Base-by-base conservation (phyloP, 805 yeast genomes). In the Zygotorulaspora danielsina region DNA sequence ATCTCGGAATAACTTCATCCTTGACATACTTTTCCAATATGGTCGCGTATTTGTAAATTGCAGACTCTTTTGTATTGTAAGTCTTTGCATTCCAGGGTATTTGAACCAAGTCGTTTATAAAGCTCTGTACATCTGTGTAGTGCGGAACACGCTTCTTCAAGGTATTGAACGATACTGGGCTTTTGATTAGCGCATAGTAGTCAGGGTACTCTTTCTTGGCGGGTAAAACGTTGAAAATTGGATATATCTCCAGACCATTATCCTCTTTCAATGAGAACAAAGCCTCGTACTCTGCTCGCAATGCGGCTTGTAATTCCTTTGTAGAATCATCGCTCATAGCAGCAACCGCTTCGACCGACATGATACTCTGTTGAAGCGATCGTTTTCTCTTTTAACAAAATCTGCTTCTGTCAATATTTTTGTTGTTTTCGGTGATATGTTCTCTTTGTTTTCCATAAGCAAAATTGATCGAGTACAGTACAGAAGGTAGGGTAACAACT, bases 1-100 rank as follows among this genome's bases (percentile, higher is more conserved):
- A 52, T 16, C 50, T 55, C 11, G 67, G 63, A 40, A 73, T 53
- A 32, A 67, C 47, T 30, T 60, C 50, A 20, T 67, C 54, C n/a
- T 53, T 59, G 19, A 66, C 55, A 33, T 55, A 71, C n/a, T 63
- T 66, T 27, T 70, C 76, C 12, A 69, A 41, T 4, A 66, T 78
- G 1, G 64, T 76, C 0, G 80, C 96, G 51, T 82, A 84, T 17
- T 70, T 69, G 62, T 82, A 84, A 38, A 84, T 81, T 12, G 67
- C 67, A 1, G 88, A 77, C 10, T 72, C 79, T 46, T 78, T 79
- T 42, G 78, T 79, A 62, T 90, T 90, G 63, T 81, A 90, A 33
- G 81, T 75, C 44, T 85, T 76, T 2, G 97, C 96, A 57, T 90
- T 90, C 88, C 95, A 86, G 1, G 86, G 75, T 37, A 90, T 83